Conservation (phyloP, 1,139 yeast genomes). For the Kodamaea alishanica region DNA sequence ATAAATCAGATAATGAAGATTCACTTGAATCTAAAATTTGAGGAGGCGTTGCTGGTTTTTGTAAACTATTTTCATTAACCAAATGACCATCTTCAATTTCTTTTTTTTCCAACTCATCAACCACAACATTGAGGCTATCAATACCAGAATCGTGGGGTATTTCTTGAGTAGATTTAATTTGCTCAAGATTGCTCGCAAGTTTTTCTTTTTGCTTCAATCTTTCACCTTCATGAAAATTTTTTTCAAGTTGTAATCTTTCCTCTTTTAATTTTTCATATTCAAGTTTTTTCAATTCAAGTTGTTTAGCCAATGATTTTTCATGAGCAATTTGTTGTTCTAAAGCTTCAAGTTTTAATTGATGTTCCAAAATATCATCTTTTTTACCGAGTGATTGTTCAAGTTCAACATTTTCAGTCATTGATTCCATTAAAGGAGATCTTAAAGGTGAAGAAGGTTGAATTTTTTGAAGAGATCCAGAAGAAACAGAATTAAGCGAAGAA, state of each 20-base stretch:
- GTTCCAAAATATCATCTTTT: conserved; percentile 12
- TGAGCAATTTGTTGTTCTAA: conserved; percentile 22
- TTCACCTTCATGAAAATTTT: conserved; percentile 2
- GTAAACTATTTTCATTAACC: no score
- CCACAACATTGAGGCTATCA: conserved; percentile 19
- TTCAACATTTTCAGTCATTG: conserved; percentile 12
- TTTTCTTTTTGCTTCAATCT: no score
- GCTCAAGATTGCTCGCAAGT: not conserved
- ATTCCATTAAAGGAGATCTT: conserved; percentile 5
- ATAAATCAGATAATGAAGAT: not conserved
- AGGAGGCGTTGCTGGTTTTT: no score
- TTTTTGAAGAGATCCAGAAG: conserved; percentile 1
- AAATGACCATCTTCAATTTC: conserved; percentile 1
- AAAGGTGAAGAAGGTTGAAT: conserved; percentile 4
- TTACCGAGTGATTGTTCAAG: conserved; percentile 13
- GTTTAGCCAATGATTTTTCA: conserved; percentile 29
- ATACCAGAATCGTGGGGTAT: conserved; percentile 12
- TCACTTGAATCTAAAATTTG: conserved; percentile 9
- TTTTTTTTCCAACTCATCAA: conserved; percentile 26
- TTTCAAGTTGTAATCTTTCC: conserved; percentile 20
- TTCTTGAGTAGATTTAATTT: not conserved
- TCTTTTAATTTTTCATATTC: conserved; percentile 22
- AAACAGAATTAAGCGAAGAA: conserved; percentile 7
- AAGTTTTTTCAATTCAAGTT: conserved; percentile 18
- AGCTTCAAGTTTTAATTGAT: conserved; percentile 20